phyloP scores from a whole-genome alignment of 441 rosid genomes.

The Euphorbia celastroides region DNA sequence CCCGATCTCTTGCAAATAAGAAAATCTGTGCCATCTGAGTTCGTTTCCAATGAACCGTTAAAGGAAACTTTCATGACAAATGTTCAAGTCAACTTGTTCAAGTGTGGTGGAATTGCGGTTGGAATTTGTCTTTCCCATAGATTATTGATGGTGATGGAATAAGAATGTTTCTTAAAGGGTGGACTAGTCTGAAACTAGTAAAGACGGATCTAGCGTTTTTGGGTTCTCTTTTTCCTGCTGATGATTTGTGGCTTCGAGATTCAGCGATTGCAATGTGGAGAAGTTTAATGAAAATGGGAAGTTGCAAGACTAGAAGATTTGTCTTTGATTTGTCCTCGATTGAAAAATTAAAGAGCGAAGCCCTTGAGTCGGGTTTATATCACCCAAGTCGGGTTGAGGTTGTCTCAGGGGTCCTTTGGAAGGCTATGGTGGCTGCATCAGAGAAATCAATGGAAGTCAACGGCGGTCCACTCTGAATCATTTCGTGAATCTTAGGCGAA shows the following conservation, averaged over 20 bases:
- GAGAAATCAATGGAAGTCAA: slow-evolving; percentile 9
- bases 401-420: slow-evolving; percentile 36
- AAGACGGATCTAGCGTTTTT: slow-evolving; percentile 7
- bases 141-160: slow-evolving; percentile 47
- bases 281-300: slow-evolving; percentile 21
- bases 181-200: slow-evolving; percentile 23
- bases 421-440: slow-evolving; percentile 15
- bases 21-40: slow-evolving; percentile 21
- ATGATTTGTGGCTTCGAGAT: slow-evolving; percentile 35
- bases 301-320: slow-evolving; percentile 36
- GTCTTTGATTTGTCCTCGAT: slow-evolving; percentile 33
- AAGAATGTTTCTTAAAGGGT: slow-evolving; percentile 34
- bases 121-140: slow-evolving; percentile 47
- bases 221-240: slow-evolving; percentile 34
- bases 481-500: slow-evolving; percentile 31
- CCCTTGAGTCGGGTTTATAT: slow-evolving; percentile 13
- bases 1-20: slow-evolving; percentile 14
- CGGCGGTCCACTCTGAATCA: slow-evolving; percentile 23
- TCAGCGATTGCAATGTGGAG: not conserved
- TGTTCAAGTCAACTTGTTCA: slow-evolving; percentile 40
- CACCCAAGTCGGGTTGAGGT: slow-evolving; percentile 29
- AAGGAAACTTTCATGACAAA: slow-evolving; percentile 17
- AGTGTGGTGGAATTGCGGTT: slow-evolving; percentile 43
- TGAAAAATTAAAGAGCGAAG: slow-evolving; percentile 26
- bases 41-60: not conserved